Base-by-base conservation (phyloP, 192 early-diverging fungal species). In the Backusella tarrabulga region DNA sequence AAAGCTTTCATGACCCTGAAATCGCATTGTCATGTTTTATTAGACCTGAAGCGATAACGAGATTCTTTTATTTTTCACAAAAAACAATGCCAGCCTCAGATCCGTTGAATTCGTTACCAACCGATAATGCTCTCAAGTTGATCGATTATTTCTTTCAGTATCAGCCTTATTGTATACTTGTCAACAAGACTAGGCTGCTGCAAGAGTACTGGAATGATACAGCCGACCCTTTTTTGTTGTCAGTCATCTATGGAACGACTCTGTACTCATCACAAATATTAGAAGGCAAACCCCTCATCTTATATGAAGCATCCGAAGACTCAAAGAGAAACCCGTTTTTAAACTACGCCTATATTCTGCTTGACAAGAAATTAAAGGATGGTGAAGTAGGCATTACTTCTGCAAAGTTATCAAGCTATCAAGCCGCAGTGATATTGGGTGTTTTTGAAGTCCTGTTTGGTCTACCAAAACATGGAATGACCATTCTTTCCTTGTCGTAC, bases 201-300 rank as follows among this genome's bases (percentile, higher is more conserved):
- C 80, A 81, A 71, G 26, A 71, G 1, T 81, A 75, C 34, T 81
- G 76, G 71, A 68, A 68, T n/a, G 75, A 81, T 15, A 67, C 76
- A 6, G 46, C 44, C 23, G 80, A 81, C 68, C 67, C 80, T 7
- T 56, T 77, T 26, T 67, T 81, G 38, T 60, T 77, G 32, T 40
- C 72, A 21, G 76, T 75, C 38, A 81, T 81, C 5, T 77, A 68
- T 34, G 80, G 76, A 15, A 75, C 76, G 0, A 35, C 80, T 8
- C 71, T 63, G 19, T 74, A 63, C n/a, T 66, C 70, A 17, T 46
- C 76, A 5, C 71, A 76, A 54, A n/a, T 77, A 40, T 60, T 71
- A 19, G 73, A 67, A n/a, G 71, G 75, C 17, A 52, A 77, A 54
- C 76, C 76, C 17, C 32, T 77, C 17, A 34, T 44, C 3, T 46